These are phyloP conservation scores for Dryas octopetala DNA, from an alignment of 306 rosid genomes.

Conservation along the genomic window DNA sequence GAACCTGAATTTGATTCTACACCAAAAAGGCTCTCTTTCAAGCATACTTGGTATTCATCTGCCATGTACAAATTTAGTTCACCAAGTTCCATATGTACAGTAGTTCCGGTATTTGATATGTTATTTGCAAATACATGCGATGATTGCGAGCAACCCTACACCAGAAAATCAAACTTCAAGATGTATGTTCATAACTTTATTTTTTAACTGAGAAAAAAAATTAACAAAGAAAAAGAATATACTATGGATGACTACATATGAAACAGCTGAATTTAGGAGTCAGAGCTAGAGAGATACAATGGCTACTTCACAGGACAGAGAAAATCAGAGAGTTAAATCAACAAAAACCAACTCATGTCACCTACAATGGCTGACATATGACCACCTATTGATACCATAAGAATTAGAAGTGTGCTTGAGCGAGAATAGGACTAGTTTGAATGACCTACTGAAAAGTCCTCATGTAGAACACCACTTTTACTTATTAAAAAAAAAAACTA, in stretches of 20 bases:
- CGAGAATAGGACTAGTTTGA: not conserved
- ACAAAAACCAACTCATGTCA: not conserved
- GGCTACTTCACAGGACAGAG: not conserved
- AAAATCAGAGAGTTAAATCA: not conserved
- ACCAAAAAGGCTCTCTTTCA: conserved; percentile 80
- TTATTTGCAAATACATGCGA: conserved; percentile 89
- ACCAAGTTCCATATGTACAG: conserved; percentile 86
- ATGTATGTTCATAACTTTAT: not conserved
- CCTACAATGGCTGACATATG: not conserved
- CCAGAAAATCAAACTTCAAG: conserved; percentile 36
- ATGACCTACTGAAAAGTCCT: not conserved
- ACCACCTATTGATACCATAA: not conserved
- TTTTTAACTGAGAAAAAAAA: not conserved
- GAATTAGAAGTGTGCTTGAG: not conserved
- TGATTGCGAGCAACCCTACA: conserved; percentile 90
- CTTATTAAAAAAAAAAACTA: not conserved
- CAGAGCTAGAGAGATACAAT: not conserved
- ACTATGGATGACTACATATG: not conserved
- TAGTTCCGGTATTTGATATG: conserved; percentile 72
- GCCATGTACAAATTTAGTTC: conserved; percentile 90
- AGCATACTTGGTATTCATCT: conserved; percentile 88
- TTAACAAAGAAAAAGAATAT: not conserved
- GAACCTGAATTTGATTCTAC: conserved; percentile 94
- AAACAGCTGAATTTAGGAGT: not conserved
- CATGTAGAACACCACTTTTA: not conserved